These are phyloP conservation scores for Protomyces macrosporus DNA, from an alignment of 1,139 yeast species.

Conservation along the genomic window DNA sequence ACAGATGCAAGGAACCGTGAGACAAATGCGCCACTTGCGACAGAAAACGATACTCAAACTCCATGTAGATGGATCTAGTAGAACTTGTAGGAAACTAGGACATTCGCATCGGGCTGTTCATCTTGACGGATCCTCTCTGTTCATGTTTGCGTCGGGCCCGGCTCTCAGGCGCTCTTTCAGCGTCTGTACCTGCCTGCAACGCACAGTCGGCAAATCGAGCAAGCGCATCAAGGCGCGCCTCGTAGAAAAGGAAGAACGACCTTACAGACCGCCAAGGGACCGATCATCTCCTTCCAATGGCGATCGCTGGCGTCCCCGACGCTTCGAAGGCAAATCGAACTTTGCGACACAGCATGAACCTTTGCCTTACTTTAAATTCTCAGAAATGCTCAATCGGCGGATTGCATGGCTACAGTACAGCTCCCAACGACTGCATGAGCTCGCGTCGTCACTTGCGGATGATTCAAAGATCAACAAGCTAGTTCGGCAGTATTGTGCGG, in stretches of 20 bases:
- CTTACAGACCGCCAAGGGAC: background rate
- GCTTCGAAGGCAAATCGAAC: too few species aligned
- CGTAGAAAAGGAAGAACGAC: background rate
- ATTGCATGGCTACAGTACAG: background rate
- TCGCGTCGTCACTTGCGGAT: background rate
- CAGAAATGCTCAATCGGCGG: constrained; percentile 1
- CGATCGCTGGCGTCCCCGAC: too few species aligned
- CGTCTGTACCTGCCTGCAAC: background rate
- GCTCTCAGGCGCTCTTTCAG: background rate
- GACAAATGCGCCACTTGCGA: too few species aligned
- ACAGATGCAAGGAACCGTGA: too few species aligned
- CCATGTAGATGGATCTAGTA: too few species aligned
- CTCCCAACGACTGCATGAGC: background rate
- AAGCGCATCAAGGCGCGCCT: background rate
- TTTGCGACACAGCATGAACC: background rate
- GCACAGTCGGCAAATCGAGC: background rate
- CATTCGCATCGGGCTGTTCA: too few species aligned
- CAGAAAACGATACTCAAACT: too few species aligned
- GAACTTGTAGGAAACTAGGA: too few species aligned
- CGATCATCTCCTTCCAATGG: too few species aligned
- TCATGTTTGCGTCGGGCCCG: too few species aligned
- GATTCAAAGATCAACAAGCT: background rate
- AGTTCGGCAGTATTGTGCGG: background rate
- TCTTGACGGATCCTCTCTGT: too few species aligned
- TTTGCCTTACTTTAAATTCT: constrained; percentile 18